Base-by-base conservation (phyloP, 78 protist species). In the Pigoraptor vietnamica region DNA sequence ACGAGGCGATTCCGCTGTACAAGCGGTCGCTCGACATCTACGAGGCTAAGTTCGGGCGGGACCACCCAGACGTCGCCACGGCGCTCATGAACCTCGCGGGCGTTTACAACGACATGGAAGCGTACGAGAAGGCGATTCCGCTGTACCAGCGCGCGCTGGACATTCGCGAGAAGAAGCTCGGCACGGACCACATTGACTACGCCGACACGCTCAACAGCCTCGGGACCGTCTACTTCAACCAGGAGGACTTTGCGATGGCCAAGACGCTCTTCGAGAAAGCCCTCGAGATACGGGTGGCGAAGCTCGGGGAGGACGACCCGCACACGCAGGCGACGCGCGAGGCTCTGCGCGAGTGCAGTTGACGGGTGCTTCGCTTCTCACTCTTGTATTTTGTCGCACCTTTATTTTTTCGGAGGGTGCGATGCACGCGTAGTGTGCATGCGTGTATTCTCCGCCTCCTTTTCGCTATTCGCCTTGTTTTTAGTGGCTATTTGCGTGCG, bases 131-230 rank as follows among this genome's bases (percentile, higher is more conserved):
- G 89, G 29, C 89, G 29, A n/a, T 86, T 2, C 55, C 37, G 29
- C 39, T 86, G 89, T 86, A 86, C 24, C 37, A 86, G 89, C 37
- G 89, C 32, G 89, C 89, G 9, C 89, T 86, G 89, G 89, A 9
- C 89, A 86, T 86, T 1, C 84, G 84, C 84, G 84, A 79, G n/a
- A 14, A 25, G 34, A 25, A 25, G 84, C 84, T 79, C 10, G 84
- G 84, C 21, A 14, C 35, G 23, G 84, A 79, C 84, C 84, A 79
- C 67, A 48, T 48, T 48, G 67, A 48, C 67, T 48, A 48, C 14
- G 67, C 67, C 67, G 67, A 48, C 67, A 48, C 67, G 67, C 67
- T 48, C 67, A 48, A 48, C 67, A 48, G 67, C 67, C 67, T 48
- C 67, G 67, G 67, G 29, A 48, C 67, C 67, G 67, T 48, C 29